Evolutionary conservation across 2,329 filamentous ascomycete species (phyloP).

Genomic region (Fusarium circinatum): DNA sequence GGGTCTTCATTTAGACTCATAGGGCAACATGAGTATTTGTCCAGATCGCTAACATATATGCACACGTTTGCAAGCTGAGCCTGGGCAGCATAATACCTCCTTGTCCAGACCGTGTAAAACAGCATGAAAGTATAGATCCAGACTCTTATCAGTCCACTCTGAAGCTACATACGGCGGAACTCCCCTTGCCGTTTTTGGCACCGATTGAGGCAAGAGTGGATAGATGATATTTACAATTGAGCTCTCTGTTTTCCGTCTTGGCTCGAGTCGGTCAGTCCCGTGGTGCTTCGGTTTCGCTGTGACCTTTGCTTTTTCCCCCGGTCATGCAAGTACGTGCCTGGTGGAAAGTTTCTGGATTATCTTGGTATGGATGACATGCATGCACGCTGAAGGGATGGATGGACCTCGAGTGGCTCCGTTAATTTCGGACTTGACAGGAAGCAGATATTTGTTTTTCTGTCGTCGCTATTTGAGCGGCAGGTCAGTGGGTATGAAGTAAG

Average conservation of each 20-base stretch:
- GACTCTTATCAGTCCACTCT: neutral
- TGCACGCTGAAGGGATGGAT: constrained; percentile 21
- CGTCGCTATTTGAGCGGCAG: constrained; percentile 12
- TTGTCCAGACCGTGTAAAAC: neutral
- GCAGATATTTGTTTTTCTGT: constrained; percentile 9
- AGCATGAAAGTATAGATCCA: neutral
- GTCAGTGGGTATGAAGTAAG: constrained; percentile 31
- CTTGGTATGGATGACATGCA: constrained; percentile 29
- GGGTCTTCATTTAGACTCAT: neutral
- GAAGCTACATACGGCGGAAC: neutral
- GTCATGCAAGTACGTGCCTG: constrained; percentile 15
- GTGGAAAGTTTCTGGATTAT: constrained; percentile 1
- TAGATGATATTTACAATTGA: neutral
- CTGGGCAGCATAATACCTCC: neutral
- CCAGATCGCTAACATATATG: neutral
- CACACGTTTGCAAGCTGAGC: neutral
- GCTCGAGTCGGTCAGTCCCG: constrained; percentile 7
- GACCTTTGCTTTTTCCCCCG: constrained; percentile 10
- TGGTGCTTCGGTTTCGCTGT: neutral
- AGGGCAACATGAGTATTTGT: neutral
- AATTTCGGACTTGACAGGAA: constrained; percentile 16
- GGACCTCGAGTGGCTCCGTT: constrained; percentile 22
- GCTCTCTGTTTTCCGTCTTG: neutral
- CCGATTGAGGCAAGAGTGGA: neutral
- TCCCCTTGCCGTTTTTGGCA: neutral